Percentiles rank a stretch among this genome's conserved stretches.
Conservation (phyloP, 805 yeast genomes). For the Dipodascus geniculatus region DNA sequence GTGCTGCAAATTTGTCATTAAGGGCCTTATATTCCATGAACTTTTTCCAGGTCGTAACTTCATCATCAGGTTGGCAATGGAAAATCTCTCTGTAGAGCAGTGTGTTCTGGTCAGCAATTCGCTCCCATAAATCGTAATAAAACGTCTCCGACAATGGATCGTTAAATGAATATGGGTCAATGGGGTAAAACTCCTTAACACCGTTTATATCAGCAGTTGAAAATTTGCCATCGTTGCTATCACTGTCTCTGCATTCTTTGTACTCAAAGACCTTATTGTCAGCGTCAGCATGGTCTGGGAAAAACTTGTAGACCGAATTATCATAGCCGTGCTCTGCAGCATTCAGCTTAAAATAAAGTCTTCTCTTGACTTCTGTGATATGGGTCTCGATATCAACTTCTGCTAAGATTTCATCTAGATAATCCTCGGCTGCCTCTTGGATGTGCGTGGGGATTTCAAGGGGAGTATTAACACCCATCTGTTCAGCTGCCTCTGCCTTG, state of each 20-base stretch:
- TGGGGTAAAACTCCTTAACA: constrained; percentile 24
- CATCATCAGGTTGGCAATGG: constrained; percentile 91
- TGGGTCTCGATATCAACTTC: not conserved
- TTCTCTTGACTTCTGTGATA: constrained; percentile 1
- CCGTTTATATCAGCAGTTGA: constrained; percentile 7
- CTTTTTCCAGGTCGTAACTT: constrained; percentile 82
- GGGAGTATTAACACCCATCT: not conserved
- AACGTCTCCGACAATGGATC: constrained; percentile 82
- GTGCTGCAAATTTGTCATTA: constrained; percentile 23
- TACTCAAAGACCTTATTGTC: constrained; percentile 1
- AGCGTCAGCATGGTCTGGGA: not conserved
- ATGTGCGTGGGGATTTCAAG: not conserved
- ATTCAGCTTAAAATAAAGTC: not conserved
- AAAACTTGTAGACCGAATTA: not conserved
- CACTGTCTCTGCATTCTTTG: not conserved
- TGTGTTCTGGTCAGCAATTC: constrained; percentile 75
- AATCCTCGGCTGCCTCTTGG: not conserved
- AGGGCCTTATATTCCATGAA: constrained; percentile 53
- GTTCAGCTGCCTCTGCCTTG: constrained; percentile 14
- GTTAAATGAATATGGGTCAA: constrained; percentile 80
- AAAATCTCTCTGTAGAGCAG: constrained; percentile 71
- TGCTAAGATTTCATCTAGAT: not conserved
- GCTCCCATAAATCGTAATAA: constrained; percentile 72
- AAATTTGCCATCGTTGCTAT: constrained; percentile 10
- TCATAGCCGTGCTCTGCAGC: not conserved